A percentile compares a stretch with the other conserved stretches of the same genome.
phyloP scores from a whole-genome alignment of 495 filamentous ascomycete genomes.

The Xylaria curta region DNA sequence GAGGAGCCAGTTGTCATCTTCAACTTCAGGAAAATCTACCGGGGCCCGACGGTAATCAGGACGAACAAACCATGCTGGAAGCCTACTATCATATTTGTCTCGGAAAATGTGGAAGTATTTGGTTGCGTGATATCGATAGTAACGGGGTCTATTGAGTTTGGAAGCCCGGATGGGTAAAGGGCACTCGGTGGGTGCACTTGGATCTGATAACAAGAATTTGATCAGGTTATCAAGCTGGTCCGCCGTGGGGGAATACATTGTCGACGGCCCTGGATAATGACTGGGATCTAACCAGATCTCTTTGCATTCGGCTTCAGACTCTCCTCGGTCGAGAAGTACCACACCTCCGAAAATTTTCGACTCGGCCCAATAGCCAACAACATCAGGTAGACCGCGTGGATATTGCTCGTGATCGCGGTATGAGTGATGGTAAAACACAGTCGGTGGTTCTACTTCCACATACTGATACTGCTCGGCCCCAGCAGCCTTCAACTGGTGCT shows the following conservation, averaged over 20 bases:
- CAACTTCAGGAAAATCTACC: conserved; percentile 1
- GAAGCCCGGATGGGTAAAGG: conserved; percentile 7
- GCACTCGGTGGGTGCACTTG: not conserved
- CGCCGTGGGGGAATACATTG: not conserved
- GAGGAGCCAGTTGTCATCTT: not conserved
- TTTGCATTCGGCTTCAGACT: conserved; percentile 24
- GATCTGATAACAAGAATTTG: not conserved
- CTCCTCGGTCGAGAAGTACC: conserved; percentile 38
- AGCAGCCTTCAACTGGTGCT: not conserved
- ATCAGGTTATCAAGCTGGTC: not conserved
- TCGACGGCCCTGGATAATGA: not conserved
- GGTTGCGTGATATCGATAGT: conserved; percentile 12
- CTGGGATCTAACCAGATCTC: not conserved
- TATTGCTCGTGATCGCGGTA: conserved; percentile 40
- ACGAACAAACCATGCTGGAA: conserved; percentile 14
- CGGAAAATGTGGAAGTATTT: conserved; percentile 12
- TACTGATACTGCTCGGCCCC: not conserved
- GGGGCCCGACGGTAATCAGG: not conserved
- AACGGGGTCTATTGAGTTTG: conserved; percentile 5
- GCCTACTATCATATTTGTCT: conserved; percentile 12
- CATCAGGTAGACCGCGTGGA: conserved; percentile 39
- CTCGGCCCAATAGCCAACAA: conserved; percentile 49
- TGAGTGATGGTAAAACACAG: conserved; percentile 32
- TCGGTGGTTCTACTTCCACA: not conserved
- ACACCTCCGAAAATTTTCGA: conserved; percentile 44